Evolutionary conservation across 2,329 filamentous ascomycete genomes (phyloP).

Genomic region (Talaromyces albobiverticillius): DNA sequence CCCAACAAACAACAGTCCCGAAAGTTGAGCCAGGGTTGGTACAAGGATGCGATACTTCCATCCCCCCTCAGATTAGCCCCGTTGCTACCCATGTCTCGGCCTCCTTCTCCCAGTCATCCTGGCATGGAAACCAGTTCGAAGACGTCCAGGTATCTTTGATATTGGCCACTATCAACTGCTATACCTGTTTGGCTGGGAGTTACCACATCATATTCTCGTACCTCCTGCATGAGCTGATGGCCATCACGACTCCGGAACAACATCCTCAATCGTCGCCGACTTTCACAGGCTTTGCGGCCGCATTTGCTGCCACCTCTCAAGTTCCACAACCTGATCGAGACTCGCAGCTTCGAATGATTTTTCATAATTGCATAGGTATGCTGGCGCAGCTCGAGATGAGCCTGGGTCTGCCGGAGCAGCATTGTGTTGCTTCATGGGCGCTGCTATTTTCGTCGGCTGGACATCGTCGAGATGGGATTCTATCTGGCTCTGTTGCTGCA

Average conservation of each 20-base stretch:
- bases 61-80: background rate
- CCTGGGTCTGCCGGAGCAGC: constrained; percentile 12
- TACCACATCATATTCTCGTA: constrained; percentile 17
- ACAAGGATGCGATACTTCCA: background rate
- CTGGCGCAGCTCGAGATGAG: constrained; percentile 11
- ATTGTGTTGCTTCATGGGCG: constrained; percentile 7
- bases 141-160: constrained; percentile 13
- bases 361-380: constrained; percentile 13
- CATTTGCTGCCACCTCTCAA: constrained; percentile 5
- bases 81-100: background rate
- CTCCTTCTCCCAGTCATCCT: background rate
- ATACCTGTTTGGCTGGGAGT: constrained; percentile 15
- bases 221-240: constrained; percentile 14
- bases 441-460: background rate
- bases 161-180: constrained; percentile 15
- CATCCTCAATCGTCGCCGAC: constrained; percentile 9
- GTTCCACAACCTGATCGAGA: constrained; percentile 3
- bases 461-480: constrained; percentile 2
- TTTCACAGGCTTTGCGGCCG: constrained; percentile 2
- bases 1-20: background rate
- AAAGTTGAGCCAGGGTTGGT: background rate
- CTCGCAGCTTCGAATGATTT: constrained; percentile 12
- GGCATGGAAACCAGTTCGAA: constrained; percentile 3
- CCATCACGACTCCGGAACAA: constrained; percentile 1
- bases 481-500: constrained; percentile 6